Percentiles rank a stretch among this genome's conserved stretches.
phyloP scores from a whole-genome alignment of 371 early-diverging fungal species.

The Dichotomocladium elegans region DNA sequence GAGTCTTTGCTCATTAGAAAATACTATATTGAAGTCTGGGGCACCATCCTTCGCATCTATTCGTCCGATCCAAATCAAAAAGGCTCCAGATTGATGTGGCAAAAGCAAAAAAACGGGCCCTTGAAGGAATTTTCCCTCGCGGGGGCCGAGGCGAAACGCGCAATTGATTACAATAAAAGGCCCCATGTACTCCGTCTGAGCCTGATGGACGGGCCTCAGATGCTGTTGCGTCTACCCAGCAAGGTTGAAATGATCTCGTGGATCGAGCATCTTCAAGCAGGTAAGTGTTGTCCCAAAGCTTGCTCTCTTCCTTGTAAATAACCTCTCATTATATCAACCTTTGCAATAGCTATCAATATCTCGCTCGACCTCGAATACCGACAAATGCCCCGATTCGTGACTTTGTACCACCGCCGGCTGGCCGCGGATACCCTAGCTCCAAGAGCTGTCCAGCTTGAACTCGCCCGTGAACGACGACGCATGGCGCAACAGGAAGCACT shows the following conservation, averaged over 20 bases:
- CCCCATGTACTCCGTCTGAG: conserved; percentile 34
- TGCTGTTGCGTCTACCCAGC: conserved; percentile 25
- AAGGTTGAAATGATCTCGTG: conserved; percentile 41
- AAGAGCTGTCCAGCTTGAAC: neutral
- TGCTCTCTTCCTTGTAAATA: neutral
- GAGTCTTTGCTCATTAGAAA: conserved; percentile 15
- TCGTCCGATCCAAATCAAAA: conserved; percentile 19
- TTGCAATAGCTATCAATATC: conserved; percentile 31
- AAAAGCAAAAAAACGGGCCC: conserved; percentile 4
- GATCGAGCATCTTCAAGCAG: conserved; percentile 46
- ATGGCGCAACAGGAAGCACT: neutral
- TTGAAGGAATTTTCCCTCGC: conserved; percentile 24
- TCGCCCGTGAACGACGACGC: neutral
- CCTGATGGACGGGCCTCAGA: conserved; percentile 31
- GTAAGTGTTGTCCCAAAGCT: conserved; percentile 6
- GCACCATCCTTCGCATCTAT: conserved; percentile 34
- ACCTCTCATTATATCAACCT: neutral
- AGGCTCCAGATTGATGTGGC: neutral
- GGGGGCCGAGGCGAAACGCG: conserved; percentile 37
- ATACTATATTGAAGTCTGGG: conserved; percentile 38
- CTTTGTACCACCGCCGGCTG: conserved; percentile 10
- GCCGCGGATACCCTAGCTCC: neutral
- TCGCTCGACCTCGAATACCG: conserved; percentile 38
- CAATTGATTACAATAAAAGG: conserved; percentile 37
- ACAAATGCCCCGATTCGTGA: conserved; percentile 45